Evolutionary conservation across 139 green algal genomes (phyloP).

Genomic region (Parachlorella kessleri): DNA sequence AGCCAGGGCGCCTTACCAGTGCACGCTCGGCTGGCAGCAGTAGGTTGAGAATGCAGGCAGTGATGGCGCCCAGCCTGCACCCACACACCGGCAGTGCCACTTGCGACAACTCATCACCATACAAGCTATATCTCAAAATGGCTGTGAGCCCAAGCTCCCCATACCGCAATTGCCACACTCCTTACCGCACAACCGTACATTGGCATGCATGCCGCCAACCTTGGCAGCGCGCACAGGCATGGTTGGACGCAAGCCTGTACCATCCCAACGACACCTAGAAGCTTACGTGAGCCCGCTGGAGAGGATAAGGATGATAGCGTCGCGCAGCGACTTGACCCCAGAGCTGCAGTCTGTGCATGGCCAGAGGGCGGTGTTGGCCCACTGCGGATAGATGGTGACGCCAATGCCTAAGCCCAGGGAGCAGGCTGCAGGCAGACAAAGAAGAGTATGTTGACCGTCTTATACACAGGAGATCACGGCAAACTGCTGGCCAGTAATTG

Average conservation of each 20-base stretch:
- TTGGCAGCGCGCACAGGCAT: too few relatives aligned
- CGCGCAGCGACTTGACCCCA: conserved; percentile 11
- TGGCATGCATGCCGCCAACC: too few relatives aligned
- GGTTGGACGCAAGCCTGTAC: too few relatives aligned
- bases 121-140: neutral
- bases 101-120: neutral
- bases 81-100: neutral
- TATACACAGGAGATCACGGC: too few relatives aligned
- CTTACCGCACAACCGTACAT: neutral
- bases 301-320: conserved; percentile 32
- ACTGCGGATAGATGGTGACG: conserved; percentile 31
- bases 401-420: conserved; percentile 29
- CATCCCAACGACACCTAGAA: too few relatives aligned
- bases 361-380: conserved; percentile 17
- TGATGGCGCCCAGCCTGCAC: conserved; percentile 1
- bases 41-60: conserved; percentile 4
- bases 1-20: too few relatives aligned
- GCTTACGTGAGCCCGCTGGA: conserved; percentile 17
- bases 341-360: conserved; percentile 7
- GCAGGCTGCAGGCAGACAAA: too few relatives aligned
- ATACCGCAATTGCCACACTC: too few relatives aligned
- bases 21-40: conserved; percentile 1
- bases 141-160: neutral
- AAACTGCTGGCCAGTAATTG: too few relatives aligned
- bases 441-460: too few relatives aligned